Base-by-base conservation (phyloP, 2,329 filamentous ascomycete genomes). In the Phyllosticta capitalensis region DNA sequence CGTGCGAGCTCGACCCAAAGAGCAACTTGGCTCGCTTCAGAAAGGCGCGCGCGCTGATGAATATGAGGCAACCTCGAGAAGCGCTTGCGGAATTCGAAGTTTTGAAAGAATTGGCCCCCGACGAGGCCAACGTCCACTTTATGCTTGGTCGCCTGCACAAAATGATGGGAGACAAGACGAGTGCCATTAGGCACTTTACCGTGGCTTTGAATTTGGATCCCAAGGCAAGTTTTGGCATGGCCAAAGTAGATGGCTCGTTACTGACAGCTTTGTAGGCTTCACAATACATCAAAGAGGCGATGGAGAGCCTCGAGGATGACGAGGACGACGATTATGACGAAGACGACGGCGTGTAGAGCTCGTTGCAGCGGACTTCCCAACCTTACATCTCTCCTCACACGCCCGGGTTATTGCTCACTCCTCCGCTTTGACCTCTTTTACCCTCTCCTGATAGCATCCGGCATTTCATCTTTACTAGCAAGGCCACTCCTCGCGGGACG, bases 111-210 rank as follows among this genome's bases (percentile, higher is more conserved):
- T 80, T 95, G 63, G 92, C 91, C 5, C 92, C 94, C 0, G 92
- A 99, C 68, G 92, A 97, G 72, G 90, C 92, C 4, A 95, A 92
- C 67, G 92, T 99, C 45, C 94, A 96, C 75, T 99, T 96, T 77
- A 78, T 96, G 63, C 84, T 99, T 48, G 95, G 92, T 20, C 89
- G 90, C 70, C 81, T 83, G 61, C 83, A 83, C 72, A 86, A 85
- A 72, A 79, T 78, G 65, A 65, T 84, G 60, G 73, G 78, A 28
- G 78, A 84, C 61, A 81, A 81, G 66, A 85, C 85, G 62, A 81
- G 85, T 67, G 92, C 94, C n/a, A 89, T 99, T 61, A 86, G 88
- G 61, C 90, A 96, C 72, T 95, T 95, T 71, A 99, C 94, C 6
- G 92, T 92, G 72, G 94, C 94, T 19, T 78, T 97, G 69, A 96